Percentiles rank a stretch among this genome's conserved stretches.
Evolutionary conservation across 2,329 filamentous ascomycete species (phyloP).

Genomic region (Phoma sp.): DNA sequence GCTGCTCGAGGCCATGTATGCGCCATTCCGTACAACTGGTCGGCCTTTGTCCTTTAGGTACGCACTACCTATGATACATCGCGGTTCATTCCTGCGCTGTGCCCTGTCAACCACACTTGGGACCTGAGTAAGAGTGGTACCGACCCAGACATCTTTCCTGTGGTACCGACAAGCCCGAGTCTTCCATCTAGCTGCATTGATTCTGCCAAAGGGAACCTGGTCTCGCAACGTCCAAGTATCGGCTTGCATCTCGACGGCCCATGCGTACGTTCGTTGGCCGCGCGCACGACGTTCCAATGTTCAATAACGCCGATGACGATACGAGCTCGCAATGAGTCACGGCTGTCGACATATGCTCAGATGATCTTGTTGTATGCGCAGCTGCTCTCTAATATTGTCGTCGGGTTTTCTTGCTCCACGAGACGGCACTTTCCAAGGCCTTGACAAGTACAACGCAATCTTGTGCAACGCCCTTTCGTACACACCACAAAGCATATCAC

Average conservation of each 20-base stretch:
- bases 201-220: background rate
- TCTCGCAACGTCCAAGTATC: constrained; percentile 7
- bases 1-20: background rate
- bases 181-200: background rate
- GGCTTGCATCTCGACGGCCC: constrained; percentile 1
- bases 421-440: background rate
- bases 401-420: background rate
- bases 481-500: background rate
- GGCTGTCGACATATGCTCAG: background rate
- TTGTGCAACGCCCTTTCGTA: background rate
- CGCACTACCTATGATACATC: background rate
- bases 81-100: background rate
- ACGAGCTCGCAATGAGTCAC: background rate
- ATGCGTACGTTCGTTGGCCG: background rate
- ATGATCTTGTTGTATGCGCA: background rate
- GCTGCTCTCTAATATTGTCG: background rate
- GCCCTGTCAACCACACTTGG: constrained; percentile 10
- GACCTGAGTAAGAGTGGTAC: constrained; percentile 2
- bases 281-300: background rate
- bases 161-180: constrained; percentile 1
- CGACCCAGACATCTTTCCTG: constrained; percentile 1
- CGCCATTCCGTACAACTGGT: background rate
- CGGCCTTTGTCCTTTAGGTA: background rate
- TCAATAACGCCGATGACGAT: background rate
- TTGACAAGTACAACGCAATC: background rate